These are phyloP conservation scores for Endoconidiophora polonica DNA, from an alignment of 2,329 filamentous ascomycete species.

Conservation along the genomic window DNA sequence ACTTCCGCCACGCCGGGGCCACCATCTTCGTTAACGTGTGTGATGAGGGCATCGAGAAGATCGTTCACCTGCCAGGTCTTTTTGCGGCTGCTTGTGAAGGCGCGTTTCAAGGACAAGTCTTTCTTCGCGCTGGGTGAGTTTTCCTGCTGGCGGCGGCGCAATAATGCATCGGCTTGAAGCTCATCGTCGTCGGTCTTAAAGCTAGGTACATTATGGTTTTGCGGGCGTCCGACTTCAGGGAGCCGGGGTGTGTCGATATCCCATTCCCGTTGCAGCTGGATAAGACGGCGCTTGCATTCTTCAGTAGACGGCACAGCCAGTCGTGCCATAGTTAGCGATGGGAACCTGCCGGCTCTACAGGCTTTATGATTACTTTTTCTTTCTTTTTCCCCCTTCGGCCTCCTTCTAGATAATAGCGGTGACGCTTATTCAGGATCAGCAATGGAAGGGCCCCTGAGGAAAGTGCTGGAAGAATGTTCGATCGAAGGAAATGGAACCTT, in stretches of 20 bases:
- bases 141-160: conserved; percentile 27
- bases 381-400: too few species aligned
- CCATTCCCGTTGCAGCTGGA: conserved; percentile 34
- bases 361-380: too few species aligned
- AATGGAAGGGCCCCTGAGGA: not conserved
- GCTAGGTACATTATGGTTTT: conserved; percentile 20
- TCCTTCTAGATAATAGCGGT: too few species aligned
- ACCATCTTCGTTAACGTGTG: conserved; percentile 31
- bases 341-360: too few species aligned
- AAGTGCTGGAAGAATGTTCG: too few species aligned
- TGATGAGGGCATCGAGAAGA: conserved; percentile 33
- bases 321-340: not conserved
- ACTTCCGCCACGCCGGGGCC: conserved; percentile 39
- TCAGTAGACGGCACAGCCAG: not conserved
- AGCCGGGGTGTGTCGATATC: conserved; percentile 26
- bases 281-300: conserved; percentile 30
- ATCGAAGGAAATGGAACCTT: not conserved
- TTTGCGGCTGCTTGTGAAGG: conserved; percentile 31
- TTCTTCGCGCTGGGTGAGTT: not conserved
- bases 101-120: conserved; percentile 20
- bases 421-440: not conserved
- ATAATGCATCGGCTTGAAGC: conserved; percentile 34
- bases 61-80: conserved; percentile 37
- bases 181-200: conserved; percentile 34
- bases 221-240: conserved; percentile 14